Conservation (phyloP, 73 alveolate genomes). For the Symbiodinium natans region DNA sequence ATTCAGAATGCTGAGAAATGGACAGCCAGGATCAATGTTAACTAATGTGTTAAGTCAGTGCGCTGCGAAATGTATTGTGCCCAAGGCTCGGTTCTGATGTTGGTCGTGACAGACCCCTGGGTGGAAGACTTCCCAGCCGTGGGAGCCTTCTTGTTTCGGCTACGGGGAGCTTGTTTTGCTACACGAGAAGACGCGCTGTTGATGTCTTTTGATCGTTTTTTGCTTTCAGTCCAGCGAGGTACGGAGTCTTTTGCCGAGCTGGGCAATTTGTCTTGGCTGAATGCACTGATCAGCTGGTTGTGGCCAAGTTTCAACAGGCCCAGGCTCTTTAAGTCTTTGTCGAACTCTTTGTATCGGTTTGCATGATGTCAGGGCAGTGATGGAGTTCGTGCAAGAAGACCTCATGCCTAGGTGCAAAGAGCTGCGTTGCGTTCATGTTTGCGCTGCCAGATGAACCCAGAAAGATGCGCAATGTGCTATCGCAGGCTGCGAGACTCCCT, state of each 20-base stretch:
- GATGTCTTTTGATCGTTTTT: not conserved
- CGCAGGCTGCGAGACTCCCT: conserved; percentile 43
- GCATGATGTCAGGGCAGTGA: conserved; percentile 12
- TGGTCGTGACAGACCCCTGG: too few relatives aligned
- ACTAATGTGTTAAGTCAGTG: too few relatives aligned
- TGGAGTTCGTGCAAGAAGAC: conserved; percentile 47
- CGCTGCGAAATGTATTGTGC: too few relatives aligned
- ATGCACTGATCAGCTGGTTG: conserved; percentile 72
- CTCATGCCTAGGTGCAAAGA: conserved; percentile 38
- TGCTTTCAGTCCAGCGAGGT: not conserved
- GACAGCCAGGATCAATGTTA: too few relatives aligned
- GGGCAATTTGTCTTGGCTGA: conserved; percentile 68
- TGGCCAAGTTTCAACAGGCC: conserved; percentile 85
- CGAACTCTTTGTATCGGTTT: not conserved
- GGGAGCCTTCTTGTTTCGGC: not conserved
- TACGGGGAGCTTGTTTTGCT: not conserved
- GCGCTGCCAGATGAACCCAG: not conserved
- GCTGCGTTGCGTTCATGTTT: not conserved
- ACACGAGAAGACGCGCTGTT: not conserved
- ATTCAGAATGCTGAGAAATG: too few relatives aligned
- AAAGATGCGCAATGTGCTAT: not conserved
- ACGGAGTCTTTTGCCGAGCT: conserved; percentile 72
- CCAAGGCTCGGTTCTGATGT: too few relatives aligned
- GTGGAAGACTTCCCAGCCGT: conserved; percentile 48
- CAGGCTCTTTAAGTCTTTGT: too few relatives aligned